phyloP scores from a whole-genome alignment of 2,329 filamentous ascomycete genomes.

The Nannizziopsis arthrosporioides region DNA sequence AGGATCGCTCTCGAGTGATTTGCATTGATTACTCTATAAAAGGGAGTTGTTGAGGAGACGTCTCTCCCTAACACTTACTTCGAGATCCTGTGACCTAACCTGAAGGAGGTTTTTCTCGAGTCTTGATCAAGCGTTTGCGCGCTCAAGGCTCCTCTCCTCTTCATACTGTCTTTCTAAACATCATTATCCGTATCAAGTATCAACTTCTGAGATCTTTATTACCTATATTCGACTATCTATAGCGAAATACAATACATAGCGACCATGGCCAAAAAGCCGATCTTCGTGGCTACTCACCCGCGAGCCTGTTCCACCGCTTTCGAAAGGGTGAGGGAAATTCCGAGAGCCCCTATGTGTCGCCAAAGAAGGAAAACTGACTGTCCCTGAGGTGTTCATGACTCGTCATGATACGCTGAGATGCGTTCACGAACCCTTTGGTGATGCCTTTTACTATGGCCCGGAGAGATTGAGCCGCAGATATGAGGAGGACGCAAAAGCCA shows the following conservation, averaged over 20 bases:
- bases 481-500: slow-evolving; percentile 50
- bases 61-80: no score
- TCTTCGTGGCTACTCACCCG: slow-evolving; percentile 90
- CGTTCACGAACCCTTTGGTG: slow-evolving; percentile 91
- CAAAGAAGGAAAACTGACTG: slow-evolving; percentile 11
- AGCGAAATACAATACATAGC: slow-evolving; percentile 6
- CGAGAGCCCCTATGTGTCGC: neutral
- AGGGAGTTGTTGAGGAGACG: no score
- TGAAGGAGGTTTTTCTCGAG: no score
- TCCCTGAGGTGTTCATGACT: slow-evolving; percentile 81
- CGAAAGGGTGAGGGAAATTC: slow-evolving; percentile 57
- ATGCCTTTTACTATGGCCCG: slow-evolving; percentile 91
- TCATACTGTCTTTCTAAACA: no score
- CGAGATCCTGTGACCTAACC: no score
- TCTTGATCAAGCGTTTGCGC: no score
- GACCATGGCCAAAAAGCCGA: slow-evolving; percentile 63
- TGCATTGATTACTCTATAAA: no score
- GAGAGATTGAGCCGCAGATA: slow-evolving; percentile 75
- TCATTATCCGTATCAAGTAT: no score
- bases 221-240: neutral
- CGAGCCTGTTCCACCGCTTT: slow-evolving; percentile 94
- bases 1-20: no score
- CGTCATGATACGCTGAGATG: slow-evolving; percentile 68
- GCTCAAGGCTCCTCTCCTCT: no score
- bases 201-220: neutral